Percentiles rank a stretch among this genome's conserved stretches.
Conservation (phyloP, 441 rosid species). For the Omphalea diandra region DNA sequence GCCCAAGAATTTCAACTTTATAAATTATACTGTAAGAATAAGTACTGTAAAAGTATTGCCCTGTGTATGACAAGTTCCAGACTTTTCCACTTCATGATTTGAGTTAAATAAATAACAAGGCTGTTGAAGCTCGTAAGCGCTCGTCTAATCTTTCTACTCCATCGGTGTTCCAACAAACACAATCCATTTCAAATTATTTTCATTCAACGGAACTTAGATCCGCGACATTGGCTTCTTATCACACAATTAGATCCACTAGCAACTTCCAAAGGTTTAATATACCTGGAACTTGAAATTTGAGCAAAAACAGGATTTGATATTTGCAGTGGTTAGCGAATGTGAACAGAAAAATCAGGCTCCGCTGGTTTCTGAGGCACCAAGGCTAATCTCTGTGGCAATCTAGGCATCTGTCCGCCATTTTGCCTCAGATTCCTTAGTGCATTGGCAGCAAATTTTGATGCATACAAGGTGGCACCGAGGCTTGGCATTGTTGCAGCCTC, state of each 20-base stretch:
- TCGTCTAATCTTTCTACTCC: background rate
- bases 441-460: constrained; percentile 67
- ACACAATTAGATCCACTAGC: no score
- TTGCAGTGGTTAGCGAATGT: constrained; percentile 16
- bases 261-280: no score
- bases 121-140: background rate
- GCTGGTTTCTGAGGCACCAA: constrained; percentile 67
- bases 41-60: background rate
- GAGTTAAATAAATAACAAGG: background rate
- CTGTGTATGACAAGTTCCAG: no score
- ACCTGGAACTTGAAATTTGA: no score
- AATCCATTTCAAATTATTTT: no score
- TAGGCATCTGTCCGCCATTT: constrained; percentile 20
- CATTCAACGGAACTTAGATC: no score
- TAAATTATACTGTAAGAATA: background rate
- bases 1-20: background rate
- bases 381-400: constrained; percentile 33
- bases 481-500: constrained; percentile 40
- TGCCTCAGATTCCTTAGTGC: constrained; percentile 44
- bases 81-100: no score
- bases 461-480: constrained; percentile 64
- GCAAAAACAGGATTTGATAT: no score
- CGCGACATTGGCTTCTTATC: no score
- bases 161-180: no score
- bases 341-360: constrained; percentile 61